Base-by-base conservation (phyloP, 805 yeast genomes). In the Kuraishia piskuri region DNA sequence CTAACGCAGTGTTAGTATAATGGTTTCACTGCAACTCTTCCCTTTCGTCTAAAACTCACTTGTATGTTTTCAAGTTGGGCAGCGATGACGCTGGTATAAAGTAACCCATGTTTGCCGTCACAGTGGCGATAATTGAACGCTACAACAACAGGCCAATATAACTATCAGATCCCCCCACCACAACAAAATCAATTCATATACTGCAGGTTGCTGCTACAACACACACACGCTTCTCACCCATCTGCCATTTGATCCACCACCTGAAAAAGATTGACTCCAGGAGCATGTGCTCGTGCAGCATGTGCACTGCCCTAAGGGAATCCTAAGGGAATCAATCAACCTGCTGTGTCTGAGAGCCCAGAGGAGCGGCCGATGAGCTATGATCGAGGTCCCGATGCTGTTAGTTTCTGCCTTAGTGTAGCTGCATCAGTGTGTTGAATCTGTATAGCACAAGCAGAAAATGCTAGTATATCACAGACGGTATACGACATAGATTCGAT, bases 11-110 rank as follows among this genome's bases (percentile, higher is more conserved):
- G 53, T 21, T 22, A 46, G 50, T 24, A 45, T n/a, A n/a, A n/a
- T n/a, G n/a, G n/a, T n/a, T n/a, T 36, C 20, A 20, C 19, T 21
- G 8, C 46, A 40, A 40, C 8, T 10, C 46, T 14, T 8, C 46
- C 8, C n/a, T n/a, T n/a, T n/a, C n/a, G n/a, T n/a, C n/a, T n/a
- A n/a, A n/a, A 17, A 62, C 65, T 55, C 60, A 77, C 67, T 76
- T 77, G 70, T 78, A 78, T 55, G 74, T 69, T 61, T 69, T 75
- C 63, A 78, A 67, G 63, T 76, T 74, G 46, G 65, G 66, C 51
- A 78, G 68, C 61, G 73, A 68, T 53, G 68, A 63, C 22, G 61
- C 60, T 23, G 81, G 80, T 50, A 78, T 71, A 61, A 75, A 78
- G 54, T 70, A 67, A 37, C 82, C 81, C 82, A 78, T 78, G 46